A percentile compares a stretch with the other conserved stretches of the same genome.
Evolutionary conservation across 176 grass and related monocot genomes (phyloP).

Genomic region (Eragrostis nindensis): DNA sequence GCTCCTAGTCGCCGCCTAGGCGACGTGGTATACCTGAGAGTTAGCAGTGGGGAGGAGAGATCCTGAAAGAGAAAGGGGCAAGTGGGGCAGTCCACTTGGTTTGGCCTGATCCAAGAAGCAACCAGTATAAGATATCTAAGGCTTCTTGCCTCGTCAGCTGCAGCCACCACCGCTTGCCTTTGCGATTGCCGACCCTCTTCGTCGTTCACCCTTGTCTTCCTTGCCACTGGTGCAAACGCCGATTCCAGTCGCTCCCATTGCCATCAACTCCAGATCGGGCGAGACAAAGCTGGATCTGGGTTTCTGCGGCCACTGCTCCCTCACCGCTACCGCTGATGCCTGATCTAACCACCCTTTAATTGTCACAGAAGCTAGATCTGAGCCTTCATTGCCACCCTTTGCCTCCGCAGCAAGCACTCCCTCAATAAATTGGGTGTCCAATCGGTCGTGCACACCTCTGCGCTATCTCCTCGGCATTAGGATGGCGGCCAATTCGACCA

Average conservation of each 20-base stretch:
- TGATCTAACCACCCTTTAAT: not conserved
- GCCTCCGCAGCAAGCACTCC: not conserved
- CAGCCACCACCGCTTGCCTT: not conserved
- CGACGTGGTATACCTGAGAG: not conserved
- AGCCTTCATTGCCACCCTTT: not conserved
- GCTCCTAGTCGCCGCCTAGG: not conserved
- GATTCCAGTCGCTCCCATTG: not conserved
- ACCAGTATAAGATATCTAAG: not conserved
- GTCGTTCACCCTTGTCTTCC: not conserved
- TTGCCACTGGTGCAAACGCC: not conserved
- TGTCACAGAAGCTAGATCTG: not conserved
- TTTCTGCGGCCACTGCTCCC: not conserved
- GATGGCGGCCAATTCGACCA: not conserved
- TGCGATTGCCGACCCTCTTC: not conserved
- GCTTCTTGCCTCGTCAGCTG: not conserved
- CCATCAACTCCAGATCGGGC: not conserved
- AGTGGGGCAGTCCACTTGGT: not conserved
- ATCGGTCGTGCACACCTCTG: not conserved
- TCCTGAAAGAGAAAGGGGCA: constrained; percentile 11
- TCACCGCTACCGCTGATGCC: not conserved
- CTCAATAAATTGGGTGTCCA: not conserved
- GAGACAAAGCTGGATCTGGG: not conserved
- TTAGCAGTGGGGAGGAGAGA: not conserved
- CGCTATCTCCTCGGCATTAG: not conserved
- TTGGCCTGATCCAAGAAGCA: not conserved